Percentiles rank a stretch among this genome's conserved stretches.
phyloP scores from a whole-genome alignment of 441 rosid genomes.

The Corymbia calophylla region DNA sequence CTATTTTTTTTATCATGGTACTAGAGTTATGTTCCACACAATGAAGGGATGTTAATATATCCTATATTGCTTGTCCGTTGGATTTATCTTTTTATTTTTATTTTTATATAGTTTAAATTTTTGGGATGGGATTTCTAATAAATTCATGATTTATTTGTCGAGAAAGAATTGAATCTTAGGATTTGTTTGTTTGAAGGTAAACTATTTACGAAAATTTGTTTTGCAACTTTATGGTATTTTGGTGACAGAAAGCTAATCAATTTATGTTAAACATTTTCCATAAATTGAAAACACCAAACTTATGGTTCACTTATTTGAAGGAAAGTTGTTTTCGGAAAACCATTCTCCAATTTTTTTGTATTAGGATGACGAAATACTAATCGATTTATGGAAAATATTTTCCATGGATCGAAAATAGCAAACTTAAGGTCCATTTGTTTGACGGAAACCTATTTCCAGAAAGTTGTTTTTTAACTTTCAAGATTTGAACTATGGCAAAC shows the following conservation, averaged over 20 bases:
- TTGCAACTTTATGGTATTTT: rapidly evolving
- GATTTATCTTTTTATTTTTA: neutral
- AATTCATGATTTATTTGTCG: neutral
- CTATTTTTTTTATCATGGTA: neutral
- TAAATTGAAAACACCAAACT: neutral
- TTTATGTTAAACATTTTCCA: no score
- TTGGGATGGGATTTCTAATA: neutral
- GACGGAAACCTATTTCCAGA: no score
- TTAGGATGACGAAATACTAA: neutral
- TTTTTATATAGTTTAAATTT: neutral
- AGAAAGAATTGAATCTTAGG: neutral
- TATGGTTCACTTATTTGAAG: no score
- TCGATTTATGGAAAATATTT: neutral
- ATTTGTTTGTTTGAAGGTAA: neutral
- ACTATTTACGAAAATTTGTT: rapidly evolving
- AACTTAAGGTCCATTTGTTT: neutral
- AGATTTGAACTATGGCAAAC: no score
- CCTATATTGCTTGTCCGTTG: neutral
- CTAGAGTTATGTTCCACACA: rapidly evolving
- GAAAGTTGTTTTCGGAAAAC: neutral
- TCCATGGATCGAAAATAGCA: neutral
- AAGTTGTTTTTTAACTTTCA: no score
- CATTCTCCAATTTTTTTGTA: neutral
- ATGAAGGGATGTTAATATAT: neutral
- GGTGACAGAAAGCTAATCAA: neutral